Percentiles rank a stretch among this genome's conserved stretches.
Conservation (phyloP, 106 monocot species). For the Allium cepa region DNA sequence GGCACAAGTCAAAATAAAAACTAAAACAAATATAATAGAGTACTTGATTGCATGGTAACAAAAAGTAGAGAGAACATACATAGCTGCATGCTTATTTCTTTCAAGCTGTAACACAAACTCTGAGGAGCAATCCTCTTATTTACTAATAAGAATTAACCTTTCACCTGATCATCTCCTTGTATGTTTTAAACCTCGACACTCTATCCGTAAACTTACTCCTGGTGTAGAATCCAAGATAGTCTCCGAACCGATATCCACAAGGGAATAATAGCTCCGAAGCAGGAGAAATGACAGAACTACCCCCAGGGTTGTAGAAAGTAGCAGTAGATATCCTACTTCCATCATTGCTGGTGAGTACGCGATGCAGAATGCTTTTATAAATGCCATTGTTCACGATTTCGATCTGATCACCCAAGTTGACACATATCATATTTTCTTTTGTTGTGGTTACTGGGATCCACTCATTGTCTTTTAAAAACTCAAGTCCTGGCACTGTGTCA, state of each 20-base stretch:
- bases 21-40: no score
- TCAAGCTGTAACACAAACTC: no score
- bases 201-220: constrained; percentile 57
- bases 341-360: constrained; percentile 32
- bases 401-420: constrained; percentile 71
- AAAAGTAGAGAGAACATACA: no score
- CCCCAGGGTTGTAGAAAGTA: constrained; percentile 69
- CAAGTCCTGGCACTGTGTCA: constrained; percentile 42
- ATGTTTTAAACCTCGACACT: constrained; percentile 25
- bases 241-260: constrained; percentile 41
- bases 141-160: not conserved
- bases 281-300: constrained; percentile 38
- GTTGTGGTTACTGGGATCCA: constrained; percentile 49
- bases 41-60: no score
- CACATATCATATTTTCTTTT: constrained; percentile 36
- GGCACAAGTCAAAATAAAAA: no score
- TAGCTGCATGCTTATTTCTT: no score
- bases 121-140: constrained; percentile 2
- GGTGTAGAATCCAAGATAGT: constrained; percentile 51
- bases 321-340: constrained; percentile 62
- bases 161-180: constrained; percentile 24
- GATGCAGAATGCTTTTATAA: constrained; percentile 60
- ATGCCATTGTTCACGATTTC: constrained; percentile 66
- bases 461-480: constrained; percentile 44
- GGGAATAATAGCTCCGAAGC: constrained; percentile 49